These are phyloP conservation scores for Pseudopediastrum boryanum DNA, from an alignment of 139 green algal genomes.

Conservation along the genomic window DNA sequence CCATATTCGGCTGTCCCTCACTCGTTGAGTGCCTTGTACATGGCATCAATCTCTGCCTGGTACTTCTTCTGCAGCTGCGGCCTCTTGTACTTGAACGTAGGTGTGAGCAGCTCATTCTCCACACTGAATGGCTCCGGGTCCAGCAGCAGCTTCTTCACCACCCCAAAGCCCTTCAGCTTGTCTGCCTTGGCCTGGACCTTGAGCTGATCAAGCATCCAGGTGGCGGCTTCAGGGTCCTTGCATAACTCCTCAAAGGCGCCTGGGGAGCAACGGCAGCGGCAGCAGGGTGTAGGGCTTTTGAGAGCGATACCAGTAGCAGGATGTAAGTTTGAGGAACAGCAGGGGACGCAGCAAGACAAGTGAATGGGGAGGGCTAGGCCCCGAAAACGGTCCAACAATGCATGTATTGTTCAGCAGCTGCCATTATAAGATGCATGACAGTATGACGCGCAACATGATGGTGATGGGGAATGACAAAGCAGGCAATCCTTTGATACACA, in stretches of 20 bases:
- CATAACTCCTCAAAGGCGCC: constrained; percentile 42
- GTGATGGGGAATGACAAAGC: too few relatives aligned
- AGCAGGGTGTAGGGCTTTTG: background rate
- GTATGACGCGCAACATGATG: too few relatives aligned
- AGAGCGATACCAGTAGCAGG: background rate
- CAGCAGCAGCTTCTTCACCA: constrained; percentile 61
- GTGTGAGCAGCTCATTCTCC: constrained; percentile 82
- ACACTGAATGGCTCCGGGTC: constrained; percentile 67
- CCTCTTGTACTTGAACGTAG: constrained; percentile 75
- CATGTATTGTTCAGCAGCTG: background rate
- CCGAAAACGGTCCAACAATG: too few relatives aligned
- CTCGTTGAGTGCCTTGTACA: constrained; percentile 19
- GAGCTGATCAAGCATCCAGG: constrained; percentile 53
- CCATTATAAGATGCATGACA: too few relatives aligned
- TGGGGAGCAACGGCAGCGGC: background rate
- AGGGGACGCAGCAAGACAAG: background rate
- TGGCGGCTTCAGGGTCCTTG: constrained; percentile 39
- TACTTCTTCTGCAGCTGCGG: constrained; percentile 56
- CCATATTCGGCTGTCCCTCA: background rate
- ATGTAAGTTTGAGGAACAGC: background rate
- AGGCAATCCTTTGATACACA: too few relatives aligned
- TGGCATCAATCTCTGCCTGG: constrained; percentile 31
- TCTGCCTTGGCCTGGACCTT: constrained; percentile 75
- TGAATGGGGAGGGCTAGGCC: background rate
- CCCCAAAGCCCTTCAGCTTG: constrained; percentile 91